Evolutionary conservation across 345 rosid genomes (phyloP), one percentile per base, ranked within the genome.

Genomic region (Gossypium ekmanianum): DNA sequence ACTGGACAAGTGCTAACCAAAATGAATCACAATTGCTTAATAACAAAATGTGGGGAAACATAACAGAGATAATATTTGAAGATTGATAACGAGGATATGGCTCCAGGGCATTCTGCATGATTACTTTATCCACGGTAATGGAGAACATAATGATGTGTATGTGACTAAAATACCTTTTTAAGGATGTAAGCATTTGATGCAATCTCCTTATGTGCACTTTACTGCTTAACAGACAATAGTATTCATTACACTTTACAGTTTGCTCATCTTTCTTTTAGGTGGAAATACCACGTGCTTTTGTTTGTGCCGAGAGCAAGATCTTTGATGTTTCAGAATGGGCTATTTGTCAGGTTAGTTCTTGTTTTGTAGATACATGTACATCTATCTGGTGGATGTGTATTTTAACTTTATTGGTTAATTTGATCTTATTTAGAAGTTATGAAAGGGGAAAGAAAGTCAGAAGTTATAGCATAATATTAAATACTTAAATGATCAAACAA

Each of bases 301-400:
- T 95, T 72, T 95, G 99, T 72, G 99, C 97, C 3, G 99, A 95
- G 83, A 91, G 97, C 91, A 95, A 93, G 83, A 85, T 93, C 82
- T 95, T 93, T 90, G 99, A 95, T 79, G 99, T 90, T 52, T 95
- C 99, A 72, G 99, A 95, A 78, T 96, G 98, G 99, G 98, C 98
- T 66, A 93, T 90, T 76, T 96, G 99, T 81, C 99, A 96, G 98
- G 99, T 93, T 12, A 48, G 95, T 68, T 71, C 68, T 6, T 76
- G 67, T 16, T 39, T 5, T 17, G 24, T 69, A 18, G 45, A 16
- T 69, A 43, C 24, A 10, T 51, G 24, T 69, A 17, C 59, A 3
- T 50, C 13, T 24, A 57, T 20, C n/a, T 2, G 18, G 39, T 47
- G 34, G 54, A 13, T 45, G 71, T 29, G 0, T 66, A 11, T 22